Conservation (phyloP, 2,329 filamentous ascomycete species). For the Botrytis fragariae region DNA sequence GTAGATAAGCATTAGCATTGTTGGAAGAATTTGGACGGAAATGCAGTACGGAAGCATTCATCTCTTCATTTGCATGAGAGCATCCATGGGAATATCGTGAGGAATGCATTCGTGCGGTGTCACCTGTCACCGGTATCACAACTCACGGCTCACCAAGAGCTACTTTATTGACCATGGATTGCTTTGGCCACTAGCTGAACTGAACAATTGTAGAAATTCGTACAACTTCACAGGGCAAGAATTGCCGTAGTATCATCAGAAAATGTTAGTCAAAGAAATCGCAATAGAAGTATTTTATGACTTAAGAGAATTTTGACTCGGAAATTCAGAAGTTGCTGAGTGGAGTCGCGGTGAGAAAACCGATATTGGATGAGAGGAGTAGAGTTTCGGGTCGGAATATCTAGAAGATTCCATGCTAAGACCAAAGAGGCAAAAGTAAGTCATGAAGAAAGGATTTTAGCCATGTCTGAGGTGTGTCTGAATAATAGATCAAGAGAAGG, state of each 20-base stretch:
- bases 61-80: neutral
- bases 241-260: neutral
- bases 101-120: conserved; percentile 2
- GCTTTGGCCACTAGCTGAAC: neutral
- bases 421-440: neutral
- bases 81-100: neutral
- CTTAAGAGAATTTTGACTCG: neutral
- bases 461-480: neutral
- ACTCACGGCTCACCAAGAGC: neutral
- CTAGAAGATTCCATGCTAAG: neutral
- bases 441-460: neutral
- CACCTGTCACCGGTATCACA: conserved; percentile 3
- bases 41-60: neutral
- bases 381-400: conserved; percentile 4
- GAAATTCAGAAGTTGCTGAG: neutral
- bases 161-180: neutral
- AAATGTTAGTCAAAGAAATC: conserved; percentile 6
- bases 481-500: neutral
- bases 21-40: neutral
- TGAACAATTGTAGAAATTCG: neutral
- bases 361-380: neutral
- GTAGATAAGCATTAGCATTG: neutral
- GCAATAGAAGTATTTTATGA: neutral
- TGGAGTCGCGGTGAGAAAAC: conserved; percentile 12
- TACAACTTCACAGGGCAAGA: neutral